phyloP scores from a whole-genome alignment of 2,329 filamentous ascomycete species.

The Fonsecaea pugnacius region DNA sequence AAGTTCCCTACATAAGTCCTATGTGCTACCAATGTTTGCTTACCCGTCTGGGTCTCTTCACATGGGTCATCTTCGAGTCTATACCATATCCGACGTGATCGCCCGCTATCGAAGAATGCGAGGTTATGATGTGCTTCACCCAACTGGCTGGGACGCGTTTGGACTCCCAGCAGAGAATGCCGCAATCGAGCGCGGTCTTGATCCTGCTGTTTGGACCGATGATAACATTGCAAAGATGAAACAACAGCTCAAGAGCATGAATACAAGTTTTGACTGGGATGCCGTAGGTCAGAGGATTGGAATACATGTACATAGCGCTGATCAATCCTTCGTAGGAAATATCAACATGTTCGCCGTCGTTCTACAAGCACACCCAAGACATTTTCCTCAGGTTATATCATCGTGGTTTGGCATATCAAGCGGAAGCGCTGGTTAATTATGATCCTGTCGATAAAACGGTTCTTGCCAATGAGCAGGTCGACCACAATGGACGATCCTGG shows the following conservation, averaged over 20 bases:
- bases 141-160: constrained; percentile 96
- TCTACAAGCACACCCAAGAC: constrained; percentile 87
- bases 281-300: constrained; percentile 60
- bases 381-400: constrained; percentile 79
- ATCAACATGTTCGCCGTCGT: constrained; percentile 79
- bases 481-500: constrained; percentile 83
- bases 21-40: constrained; percentile 89
- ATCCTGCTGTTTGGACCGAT: constrained; percentile 78
- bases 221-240: constrained; percentile 85
- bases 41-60: constrained; percentile 88
- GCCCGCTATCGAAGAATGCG: constrained; percentile 75
- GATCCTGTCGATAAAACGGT: constrained; percentile 89
- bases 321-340: constrained; percentile 65
- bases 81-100: constrained; percentile 86
- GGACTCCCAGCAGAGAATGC: constrained; percentile 90
- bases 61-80: constrained; percentile 84
- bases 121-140: constrained; percentile 75
- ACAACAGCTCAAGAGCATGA: constrained; percentile 76
- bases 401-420: constrained; percentile 78
- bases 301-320: constrained; percentile 37
- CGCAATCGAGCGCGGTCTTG: constrained; percentile 78
- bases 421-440: constrained; percentile 84
- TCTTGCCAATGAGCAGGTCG: constrained; percentile 88
- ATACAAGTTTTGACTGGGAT: constrained; percentile 81
- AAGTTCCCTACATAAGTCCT: constrained; percentile 53